Conservation (phyloP, 306 rosid species). For the Vigna nakashimae region DNA sequence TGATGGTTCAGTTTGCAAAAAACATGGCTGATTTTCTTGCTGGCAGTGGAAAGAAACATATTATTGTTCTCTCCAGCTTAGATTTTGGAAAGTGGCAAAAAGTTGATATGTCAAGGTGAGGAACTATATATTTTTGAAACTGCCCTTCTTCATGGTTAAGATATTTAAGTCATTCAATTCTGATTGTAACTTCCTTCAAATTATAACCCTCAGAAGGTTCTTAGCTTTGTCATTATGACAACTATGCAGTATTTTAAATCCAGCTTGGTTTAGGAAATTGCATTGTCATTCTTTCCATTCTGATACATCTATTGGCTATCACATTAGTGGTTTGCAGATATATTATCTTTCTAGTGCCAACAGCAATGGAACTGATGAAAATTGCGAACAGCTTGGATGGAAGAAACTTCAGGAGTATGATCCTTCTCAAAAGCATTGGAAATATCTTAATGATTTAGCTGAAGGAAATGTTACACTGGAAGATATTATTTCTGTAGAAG, state of each 20-base stretch:
- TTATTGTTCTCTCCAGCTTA: constrained; percentile 83
- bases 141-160: not conserved
- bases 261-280: constrained; percentile 22
- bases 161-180: constrained; percentile 2
- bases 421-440: constrained; percentile 79
- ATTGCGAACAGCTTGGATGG: constrained; percentile 83
- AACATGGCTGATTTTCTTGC: constrained; percentile 74
- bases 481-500: constrained; percentile 59
- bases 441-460: constrained; percentile 70
- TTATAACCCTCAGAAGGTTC: not conserved
- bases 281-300: constrained; percentile 27
- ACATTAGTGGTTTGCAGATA: constrained; percentile 80
- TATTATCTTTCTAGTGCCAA: constrained; percentile 80
- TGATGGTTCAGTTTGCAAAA: constrained; percentile 78
- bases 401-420: constrained; percentile 77
- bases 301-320: constrained; percentile 46
- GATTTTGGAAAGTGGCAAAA: constrained; percentile 92
- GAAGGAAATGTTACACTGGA: constrained; percentile 63
- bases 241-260: constrained; percentile 20
- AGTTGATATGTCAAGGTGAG: constrained; percentile 84
- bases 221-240: not conserved
- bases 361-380: constrained; percentile 73
- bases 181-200: constrained; percentile 6
- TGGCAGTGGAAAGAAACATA: constrained; percentile 74
- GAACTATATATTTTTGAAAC: constrained; percentile 19